Base-by-base conservation (phyloP, 2,329 filamentous ascomycete species). In the Beauveria bassiana region DNA sequence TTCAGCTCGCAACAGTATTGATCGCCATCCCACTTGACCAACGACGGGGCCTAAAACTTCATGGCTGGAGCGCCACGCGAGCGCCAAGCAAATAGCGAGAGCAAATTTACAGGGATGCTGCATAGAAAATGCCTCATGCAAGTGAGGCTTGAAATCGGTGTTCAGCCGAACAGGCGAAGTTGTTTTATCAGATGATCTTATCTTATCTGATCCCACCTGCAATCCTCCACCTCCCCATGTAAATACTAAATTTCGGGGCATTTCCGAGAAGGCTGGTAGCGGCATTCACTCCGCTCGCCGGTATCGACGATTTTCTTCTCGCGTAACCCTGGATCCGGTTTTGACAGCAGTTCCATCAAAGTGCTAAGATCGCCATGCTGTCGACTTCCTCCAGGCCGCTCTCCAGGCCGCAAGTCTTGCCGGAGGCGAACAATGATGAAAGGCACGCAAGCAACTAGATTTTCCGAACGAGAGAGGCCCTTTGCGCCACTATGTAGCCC, bases 181-280 rank as follows among this genome's bases (percentile, higher is more conserved):
- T 42, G 7, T 3, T 54, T 54, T 42, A 55, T 43, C 52, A 55
- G 52, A 55, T 45, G 52, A 55, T 55, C 52, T 55, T 45, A 55
- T 55, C 52, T 43, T 18, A 28, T 50, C 24, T 28, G 24, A 28
- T 28, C 47, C 47, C 18, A 43, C 8, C 16, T 34, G 31, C 31
- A 1, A 10, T 12, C 31, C 34, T 5, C 34, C 12, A 5, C 34
- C 34, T 38, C 12, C 34, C 34, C 42, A 43, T 43, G 42, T n/a
- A 10, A 18, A 43, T 18, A 43, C n/a, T 3, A 3, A 12, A 43
- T 20, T 5, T 43, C 42, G 16, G 42, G 20, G 42, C 42, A 43
- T 43, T 20, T 20, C 18, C 42, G 42, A 43, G 18, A 18, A 18
- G 42, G 42, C 16, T 43, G 42, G 42, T 43, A 18, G 42, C 42